Evolutionary conservation across 441 rosid genomes (phyloP).

Genomic region (Erodium chrysanthum): DNA sequence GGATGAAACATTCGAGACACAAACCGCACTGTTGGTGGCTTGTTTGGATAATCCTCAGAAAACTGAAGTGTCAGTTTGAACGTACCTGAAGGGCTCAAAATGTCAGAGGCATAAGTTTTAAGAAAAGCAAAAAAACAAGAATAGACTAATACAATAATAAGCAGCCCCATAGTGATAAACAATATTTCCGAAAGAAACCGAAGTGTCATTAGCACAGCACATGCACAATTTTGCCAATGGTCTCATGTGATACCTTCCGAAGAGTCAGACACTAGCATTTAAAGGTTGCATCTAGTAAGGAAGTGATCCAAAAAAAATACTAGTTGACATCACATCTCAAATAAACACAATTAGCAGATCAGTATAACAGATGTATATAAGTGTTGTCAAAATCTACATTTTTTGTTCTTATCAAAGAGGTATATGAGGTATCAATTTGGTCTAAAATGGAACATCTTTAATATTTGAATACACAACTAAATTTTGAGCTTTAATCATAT

Average conservation of each 20-base stretch:
- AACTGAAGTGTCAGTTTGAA: slow-evolving; percentile 43
- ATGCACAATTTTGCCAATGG: not conserved
- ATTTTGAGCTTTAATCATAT: too few relatives aligned
- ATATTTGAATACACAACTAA: too few relatives aligned
- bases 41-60: slow-evolving; percentile 47
- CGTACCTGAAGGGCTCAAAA: slow-evolving; percentile 31
- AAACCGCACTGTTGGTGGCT: slow-evolving; percentile 42
- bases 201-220: not conserved
- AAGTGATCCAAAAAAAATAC: too few relatives aligned
- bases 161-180: not conserved
- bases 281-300: not conserved
- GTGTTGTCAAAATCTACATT: not conserved
- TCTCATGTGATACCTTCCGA: not conserved
- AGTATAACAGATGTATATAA: not conserved
- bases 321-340: not conserved
- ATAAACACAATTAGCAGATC: not conserved
- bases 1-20: slow-evolving; percentile 50
- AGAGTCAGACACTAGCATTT: not conserved
- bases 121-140: not conserved
- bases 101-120: not conserved
- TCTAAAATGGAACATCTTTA: not conserved
- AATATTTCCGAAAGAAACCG: not conserved
- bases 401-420: not conserved
- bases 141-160: not conserved
- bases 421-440: not conserved